Conservation (phyloP, 2,329 filamentous ascomycete species). For the Colletotrichum tropicale region DNA sequence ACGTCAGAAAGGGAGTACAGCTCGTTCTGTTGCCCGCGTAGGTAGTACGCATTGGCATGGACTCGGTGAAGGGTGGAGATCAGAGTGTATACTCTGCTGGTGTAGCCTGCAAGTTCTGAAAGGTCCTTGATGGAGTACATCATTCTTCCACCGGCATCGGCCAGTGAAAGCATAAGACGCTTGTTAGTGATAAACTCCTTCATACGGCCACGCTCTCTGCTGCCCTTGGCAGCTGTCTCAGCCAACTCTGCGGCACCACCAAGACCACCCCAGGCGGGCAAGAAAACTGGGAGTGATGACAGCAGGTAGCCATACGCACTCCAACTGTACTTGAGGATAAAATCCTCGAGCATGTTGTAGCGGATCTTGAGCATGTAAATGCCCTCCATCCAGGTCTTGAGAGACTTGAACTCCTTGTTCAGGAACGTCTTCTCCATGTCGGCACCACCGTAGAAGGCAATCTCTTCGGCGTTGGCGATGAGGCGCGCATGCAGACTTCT, state of each 20-base stretch:
- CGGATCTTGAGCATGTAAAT: constrained; percentile 98
- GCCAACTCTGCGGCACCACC: constrained; percentile 74
- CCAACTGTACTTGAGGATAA: constrained; percentile 98
- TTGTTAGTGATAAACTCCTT: constrained; percentile 99
- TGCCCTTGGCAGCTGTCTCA: constrained; percentile 51
- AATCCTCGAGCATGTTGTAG: constrained; percentile 98
- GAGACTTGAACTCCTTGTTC: constrained; percentile 87
- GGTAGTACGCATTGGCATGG: constrained; percentile 86
- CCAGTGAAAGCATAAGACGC: constrained; percentile 94
- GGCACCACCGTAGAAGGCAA: constrained; percentile 95
- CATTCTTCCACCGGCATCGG: constrained; percentile 95
- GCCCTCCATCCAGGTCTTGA: constrained; percentile 97
- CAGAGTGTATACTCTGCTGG: constrained; percentile 91
- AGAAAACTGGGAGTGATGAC: constrained; percentile 89
- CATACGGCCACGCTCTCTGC: constrained; percentile 85
- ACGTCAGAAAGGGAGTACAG: constrained; percentile 89
- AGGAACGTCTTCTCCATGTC: constrained; percentile 94
- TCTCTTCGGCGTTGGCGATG: constrained; percentile 96
- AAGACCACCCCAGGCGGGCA: constrained; percentile 91
- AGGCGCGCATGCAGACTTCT: constrained; percentile 87
- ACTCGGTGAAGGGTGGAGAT: constrained; percentile 94
- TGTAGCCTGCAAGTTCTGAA: constrained; percentile 93
- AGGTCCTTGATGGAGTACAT: constrained; percentile 99
- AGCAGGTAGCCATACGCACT: constrained; percentile 96
- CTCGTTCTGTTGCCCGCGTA: constrained; percentile 72